These are phyloP conservation scores for Dittrichia graveolens DNA, from an alignment of 129 eudicot species.

Conservation along the genomic window DNA sequence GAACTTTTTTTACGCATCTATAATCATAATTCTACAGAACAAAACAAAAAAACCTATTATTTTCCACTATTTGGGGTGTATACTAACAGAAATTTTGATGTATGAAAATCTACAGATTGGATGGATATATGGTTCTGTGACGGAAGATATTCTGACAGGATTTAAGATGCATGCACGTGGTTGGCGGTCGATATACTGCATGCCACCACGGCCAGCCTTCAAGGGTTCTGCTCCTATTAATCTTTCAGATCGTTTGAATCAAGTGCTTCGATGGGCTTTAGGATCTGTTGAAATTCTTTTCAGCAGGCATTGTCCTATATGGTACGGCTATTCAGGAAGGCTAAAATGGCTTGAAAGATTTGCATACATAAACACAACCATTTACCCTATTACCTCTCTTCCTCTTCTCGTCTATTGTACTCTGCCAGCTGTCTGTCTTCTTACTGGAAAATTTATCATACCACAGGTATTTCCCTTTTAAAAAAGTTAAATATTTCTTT, in stretches of 20 bases:
- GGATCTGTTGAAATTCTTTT: slow-evolving; percentile 95
- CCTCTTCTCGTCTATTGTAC: slow-evolving; percentile 87
- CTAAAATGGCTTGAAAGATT: slow-evolving; percentile 93
- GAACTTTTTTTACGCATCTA: not conserved
- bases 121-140: slow-evolving; percentile 96
- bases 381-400: slow-evolving; percentile 79
- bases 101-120: slow-evolving; percentile 68
- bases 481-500: too few species aligned
- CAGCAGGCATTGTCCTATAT: slow-evolving; percentile 92
- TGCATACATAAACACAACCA: slow-evolving; percentile 88
- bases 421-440: slow-evolving; percentile 91
- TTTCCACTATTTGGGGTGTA: not conserved
- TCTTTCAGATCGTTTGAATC: slow-evolving; percentile 93
- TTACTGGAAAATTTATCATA: slow-evolving; percentile 87
- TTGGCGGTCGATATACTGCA: slow-evolving; percentile 94
- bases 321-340: slow-evolving; percentile 90
- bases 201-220: slow-evolving; percentile 85
- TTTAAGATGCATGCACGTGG: slow-evolving; percentile 98
- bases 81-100: slow-evolving; percentile 4
- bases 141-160: slow-evolving; percentile 98
- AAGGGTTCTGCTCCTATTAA: slow-evolving; percentile 98
- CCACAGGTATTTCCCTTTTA: slow-evolving; percentile 62
- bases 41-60: not conserved
- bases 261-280: slow-evolving; percentile 98
- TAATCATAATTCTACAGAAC: not conserved